Base-by-base conservation (phyloP, 371 early-diverging fungal genomes). In the Mortierella sp. region DNA sequence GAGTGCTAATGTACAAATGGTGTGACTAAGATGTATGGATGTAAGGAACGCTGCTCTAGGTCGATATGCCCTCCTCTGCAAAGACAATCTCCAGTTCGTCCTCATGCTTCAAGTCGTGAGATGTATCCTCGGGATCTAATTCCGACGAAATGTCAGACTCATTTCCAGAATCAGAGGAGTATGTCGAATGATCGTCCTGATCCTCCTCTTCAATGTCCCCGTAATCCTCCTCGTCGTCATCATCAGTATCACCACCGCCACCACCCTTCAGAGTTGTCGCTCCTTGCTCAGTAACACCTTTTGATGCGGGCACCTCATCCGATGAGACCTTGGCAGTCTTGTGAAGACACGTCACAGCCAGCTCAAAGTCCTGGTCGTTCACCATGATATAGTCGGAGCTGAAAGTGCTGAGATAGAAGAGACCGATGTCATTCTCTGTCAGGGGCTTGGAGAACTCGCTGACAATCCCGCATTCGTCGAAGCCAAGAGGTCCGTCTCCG, bases 321-420 rank as follows among this genome's bases (percentile, higher is more conserved):
- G 60, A 60, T 29, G 60, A 16, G 12, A 60, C 60, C 29, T 60
- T 60, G 3, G 60, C 60, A 14, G 78, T 83, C 56, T 77, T 54
- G 8, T 77, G 72, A 21, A 80, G 54, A 63, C 72, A 73, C 0
- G 75, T 38, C 18, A 83, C 79, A 16, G 83, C 83, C 48, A 46
- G 70, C n/a, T 83, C 76, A 76, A 83, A 83, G 56, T 83, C 83
- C 6, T 83, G 79, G n/a, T 83, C 83, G 55, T 76, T 84, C 72
- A 84, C 84, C 84, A 84, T 84, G 38, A 84, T 70, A 43, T 84
- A 84, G 46, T 84, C 84, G 16, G 84, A 84, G 55, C 43, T 78
- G 79, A 84, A 84, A 16, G 84, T 84, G 63, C 81, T 81, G 54
- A 84, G 70, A 58, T 84, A 84, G 54, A 84, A 84, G 18, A 84